These are phyloP conservation scores for Naganishia friedmannii DNA, from an alignment of 768 basidiomycete genomes.

Conservation along the genomic window DNA sequence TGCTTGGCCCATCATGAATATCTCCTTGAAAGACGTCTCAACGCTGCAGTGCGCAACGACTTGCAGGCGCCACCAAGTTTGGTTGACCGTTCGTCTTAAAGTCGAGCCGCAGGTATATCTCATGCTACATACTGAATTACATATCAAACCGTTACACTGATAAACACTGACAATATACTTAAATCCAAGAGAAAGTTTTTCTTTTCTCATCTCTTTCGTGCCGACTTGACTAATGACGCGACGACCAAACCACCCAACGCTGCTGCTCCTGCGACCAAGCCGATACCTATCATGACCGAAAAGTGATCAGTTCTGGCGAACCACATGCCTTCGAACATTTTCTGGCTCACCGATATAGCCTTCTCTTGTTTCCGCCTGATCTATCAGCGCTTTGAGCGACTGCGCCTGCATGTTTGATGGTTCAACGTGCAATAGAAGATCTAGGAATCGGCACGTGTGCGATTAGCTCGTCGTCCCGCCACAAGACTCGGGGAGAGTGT, in stretches of 20 bases:
- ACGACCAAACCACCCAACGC: constrained; percentile 63
- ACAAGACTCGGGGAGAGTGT: not conserved
- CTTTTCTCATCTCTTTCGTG: constrained; percentile 8
- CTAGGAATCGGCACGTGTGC: constrained; percentile 58
- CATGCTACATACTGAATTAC: constrained; percentile 1
- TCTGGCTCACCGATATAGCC: constrained; percentile 68
- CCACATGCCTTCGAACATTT: no score
- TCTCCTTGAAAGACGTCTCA: no score
- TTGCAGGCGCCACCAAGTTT: no score
- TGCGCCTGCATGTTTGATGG: constrained; percentile 90
- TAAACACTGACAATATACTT: not conserved
- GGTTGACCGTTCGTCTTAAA: no score
- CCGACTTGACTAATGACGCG: constrained; percentile 43
- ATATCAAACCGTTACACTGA: not conserved
- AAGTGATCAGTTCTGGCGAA: no score
- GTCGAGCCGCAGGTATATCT: not conserved
- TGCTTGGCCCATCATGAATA: no score
- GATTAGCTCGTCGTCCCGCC: constrained; percentile 55
- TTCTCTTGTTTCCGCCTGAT: constrained; percentile 78
- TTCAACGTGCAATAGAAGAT: constrained; percentile 81
- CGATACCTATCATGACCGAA: constrained; percentile 64
- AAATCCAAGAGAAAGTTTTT: no score
- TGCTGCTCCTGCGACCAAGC: constrained; percentile 82
- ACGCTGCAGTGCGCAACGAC: no score
- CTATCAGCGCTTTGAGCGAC: constrained; percentile 78